Evolutionary conservation across 345 rosid genomes (phyloP).

Genomic region (Bruguiera gymnorhiza): DNA sequence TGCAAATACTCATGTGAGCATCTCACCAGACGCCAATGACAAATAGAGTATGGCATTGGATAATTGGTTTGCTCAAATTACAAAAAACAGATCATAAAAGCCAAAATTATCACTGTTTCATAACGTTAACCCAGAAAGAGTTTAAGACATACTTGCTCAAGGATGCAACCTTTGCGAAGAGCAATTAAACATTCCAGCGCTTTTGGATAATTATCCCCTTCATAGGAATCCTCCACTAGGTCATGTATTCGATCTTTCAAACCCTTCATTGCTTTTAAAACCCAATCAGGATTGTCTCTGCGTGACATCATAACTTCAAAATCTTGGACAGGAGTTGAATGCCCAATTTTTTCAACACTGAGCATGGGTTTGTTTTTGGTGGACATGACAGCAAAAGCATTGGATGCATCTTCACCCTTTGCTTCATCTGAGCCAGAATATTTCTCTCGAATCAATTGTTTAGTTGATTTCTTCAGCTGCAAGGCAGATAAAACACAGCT

Average conservation of each 20-base stretch:
- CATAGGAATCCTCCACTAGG: slow-evolving; percentile 42
- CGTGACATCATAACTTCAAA: slow-evolving; percentile 79
- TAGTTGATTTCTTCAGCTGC: slow-evolving; percentile 66
- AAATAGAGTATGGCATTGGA: neutral
- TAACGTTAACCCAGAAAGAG: neutral
- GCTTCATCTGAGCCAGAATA: slow-evolving; percentile 68
- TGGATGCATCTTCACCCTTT: slow-evolving; percentile 23
- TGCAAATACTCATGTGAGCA: neutral
- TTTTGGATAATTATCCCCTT: slow-evolving; percentile 41
- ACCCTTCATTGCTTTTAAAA: slow-evolving; percentile 54
- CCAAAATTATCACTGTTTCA: too few relatives aligned
- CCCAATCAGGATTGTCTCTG: slow-evolving; percentile 69
- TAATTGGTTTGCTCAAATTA: neutral
- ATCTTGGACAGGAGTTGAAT: slow-evolving; percentile 65
- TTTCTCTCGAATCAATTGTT: slow-evolving; percentile 44
- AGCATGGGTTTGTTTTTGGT: slow-evolving; percentile 23
- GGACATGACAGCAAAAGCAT: slow-evolving; percentile 24
- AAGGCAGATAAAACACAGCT: slow-evolving; percentile 10
- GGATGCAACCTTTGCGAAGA: slow-evolving; percentile 79
- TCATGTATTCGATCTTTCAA: slow-evolving; percentile 53
- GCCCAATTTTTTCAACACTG: slow-evolving; percentile 46
- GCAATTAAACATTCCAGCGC: slow-evolving; percentile 60
- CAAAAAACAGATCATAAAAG: neutral
- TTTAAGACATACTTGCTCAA: slow-evolving; percentile 59
- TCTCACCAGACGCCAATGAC: neutral